These are phyloP conservation scores for Begonia masoniana DNA, from an alignment of 306 rosid genomes.

Conservation along the genomic window DNA sequence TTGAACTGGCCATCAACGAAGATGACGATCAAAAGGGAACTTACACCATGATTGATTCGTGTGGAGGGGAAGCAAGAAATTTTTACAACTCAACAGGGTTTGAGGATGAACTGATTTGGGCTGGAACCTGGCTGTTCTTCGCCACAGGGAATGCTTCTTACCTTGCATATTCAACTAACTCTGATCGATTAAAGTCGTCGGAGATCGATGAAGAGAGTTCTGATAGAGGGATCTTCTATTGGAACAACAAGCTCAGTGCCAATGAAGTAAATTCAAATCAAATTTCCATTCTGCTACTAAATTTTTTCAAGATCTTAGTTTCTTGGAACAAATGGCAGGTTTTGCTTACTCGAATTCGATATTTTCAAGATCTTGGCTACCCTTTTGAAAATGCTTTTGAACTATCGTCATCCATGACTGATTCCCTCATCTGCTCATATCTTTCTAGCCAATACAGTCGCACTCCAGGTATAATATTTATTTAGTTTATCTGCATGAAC, in stretches of 20 bases:
- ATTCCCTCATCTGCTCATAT: constrained; percentile 50
- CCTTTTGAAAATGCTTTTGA: constrained; percentile 35
- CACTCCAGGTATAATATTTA: constrained; percentile 32
- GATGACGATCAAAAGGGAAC: constrained; percentile 41
- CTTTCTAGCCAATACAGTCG: constrained; percentile 25
- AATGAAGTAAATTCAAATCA: constrained; percentile 28
- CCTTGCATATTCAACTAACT: constrained; percentile 35
- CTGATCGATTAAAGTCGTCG: constrained; percentile 24
- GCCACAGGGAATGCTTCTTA: constrained; percentile 38
- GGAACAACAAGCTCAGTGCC: constrained; percentile 75
- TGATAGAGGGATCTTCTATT: constrained; percentile 40
- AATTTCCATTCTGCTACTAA: neutral
- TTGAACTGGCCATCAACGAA: constrained; percentile 21
- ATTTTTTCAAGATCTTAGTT: too few relatives aligned
- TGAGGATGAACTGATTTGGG: constrained; percentile 73
- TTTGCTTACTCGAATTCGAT: constrained; percentile 48
- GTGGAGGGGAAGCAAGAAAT: constrained; percentile 59
- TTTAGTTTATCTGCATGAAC: too few relatives aligned
- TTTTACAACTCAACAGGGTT: constrained; percentile 46
- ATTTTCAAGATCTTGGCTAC: constrained; percentile 52
- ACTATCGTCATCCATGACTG: constrained; percentile 32
- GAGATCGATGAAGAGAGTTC: constrained; percentile 24
- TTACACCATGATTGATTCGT: constrained; percentile 33
- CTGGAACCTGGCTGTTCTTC: constrained; percentile 68
- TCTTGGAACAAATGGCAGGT: constrained; percentile 23